Conservation (phyloP, 108 stramenopile genomes). For the Stephanodiscus minutulus region DNA sequence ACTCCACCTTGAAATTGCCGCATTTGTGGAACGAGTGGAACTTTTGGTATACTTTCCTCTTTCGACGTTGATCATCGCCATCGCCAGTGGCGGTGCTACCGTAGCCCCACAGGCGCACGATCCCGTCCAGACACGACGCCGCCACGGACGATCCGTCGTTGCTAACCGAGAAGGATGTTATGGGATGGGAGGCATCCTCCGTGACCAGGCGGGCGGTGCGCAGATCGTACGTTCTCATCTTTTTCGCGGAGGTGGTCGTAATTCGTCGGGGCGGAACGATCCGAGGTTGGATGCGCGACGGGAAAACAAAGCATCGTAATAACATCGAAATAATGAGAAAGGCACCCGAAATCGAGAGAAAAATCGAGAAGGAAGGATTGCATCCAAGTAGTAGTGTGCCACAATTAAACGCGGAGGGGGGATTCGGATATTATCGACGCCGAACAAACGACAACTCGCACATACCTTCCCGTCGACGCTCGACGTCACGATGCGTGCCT, state of each 20-base stretch:
- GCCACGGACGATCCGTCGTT: slow-evolving; percentile 63
- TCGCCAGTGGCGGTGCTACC: slow-evolving; percentile 12
- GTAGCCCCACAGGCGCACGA: slow-evolving; percentile 67
- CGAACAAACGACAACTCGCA: background rate
- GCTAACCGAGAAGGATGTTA: slow-evolving; percentile 64
- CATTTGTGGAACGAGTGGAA: slow-evolving; percentile 49
- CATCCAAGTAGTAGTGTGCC: background rate
- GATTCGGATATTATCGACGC: background rate
- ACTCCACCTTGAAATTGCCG: slow-evolving; percentile 67
- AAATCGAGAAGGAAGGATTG: no score
- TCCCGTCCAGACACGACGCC: slow-evolving; percentile 76
- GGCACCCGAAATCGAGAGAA: no score
- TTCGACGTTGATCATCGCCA: slow-evolving; percentile 54
- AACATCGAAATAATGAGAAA: no score
- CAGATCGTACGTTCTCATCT: slow-evolving; percentile 73
- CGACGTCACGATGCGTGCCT: slow-evolving; percentile 53
- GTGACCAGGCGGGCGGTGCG: slow-evolving; percentile 55
- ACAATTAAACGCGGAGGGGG: background rate
- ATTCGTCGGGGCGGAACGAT: no score
- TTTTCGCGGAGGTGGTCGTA: background rate
- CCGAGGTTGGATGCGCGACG: no score
- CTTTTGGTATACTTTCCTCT: slow-evolving; percentile 25
- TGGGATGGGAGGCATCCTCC: slow-evolving; percentile 61
- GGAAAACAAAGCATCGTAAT: no score
- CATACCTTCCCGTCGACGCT: slow-evolving; percentile 76